These are phyloP conservation scores for Boletus albobrunnescens DNA, from an alignment of 1,284 basidiomycete species.

Conservation along the genomic window DNA sequence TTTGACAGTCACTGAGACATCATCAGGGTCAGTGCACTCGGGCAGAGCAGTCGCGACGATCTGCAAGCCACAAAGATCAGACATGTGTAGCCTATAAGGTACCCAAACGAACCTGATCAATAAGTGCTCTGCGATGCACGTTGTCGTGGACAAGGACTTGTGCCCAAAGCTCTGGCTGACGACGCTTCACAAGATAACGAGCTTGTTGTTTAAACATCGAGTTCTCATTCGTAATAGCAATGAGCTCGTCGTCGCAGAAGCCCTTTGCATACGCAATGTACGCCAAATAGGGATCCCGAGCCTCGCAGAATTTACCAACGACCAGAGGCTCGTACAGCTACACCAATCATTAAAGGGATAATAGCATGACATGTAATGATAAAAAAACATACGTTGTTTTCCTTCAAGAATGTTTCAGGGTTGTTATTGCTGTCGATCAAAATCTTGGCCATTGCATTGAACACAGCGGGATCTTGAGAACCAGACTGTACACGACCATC, in stretches of 20 bases:
- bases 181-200: conserved; percentile 95
- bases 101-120: conserved; percentile 74
- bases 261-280: conserved; percentile 99
- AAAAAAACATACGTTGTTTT: conserved; percentile 80
- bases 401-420: conserved; percentile 95
- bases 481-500: conserved; percentile 91
- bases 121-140: conserved; percentile 87
- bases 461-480: conserved; percentile 88
- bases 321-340: conserved; percentile 93
- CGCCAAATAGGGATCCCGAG: conserved; percentile 96
- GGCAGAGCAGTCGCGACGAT: conserved; percentile 93
- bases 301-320: conserved; percentile 99
- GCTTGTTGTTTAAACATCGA: conserved; percentile 99
- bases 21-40: conserved; percentile 97
- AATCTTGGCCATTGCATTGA: conserved; percentile 98
- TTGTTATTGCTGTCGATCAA: conserved; percentile 99
- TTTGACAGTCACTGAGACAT: conserved; percentile 98
- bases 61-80: conserved; percentile 36
- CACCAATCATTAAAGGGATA: conserved; percentile 1
- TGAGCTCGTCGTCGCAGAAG: conserved; percentile 97
- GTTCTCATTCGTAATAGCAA: conserved; percentile 97
- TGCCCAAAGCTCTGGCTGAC: conserved; percentile 94
- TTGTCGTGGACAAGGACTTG: conserved; percentile 92
- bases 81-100: neutral
- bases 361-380: neutral